A percentile compares a stretch with the other conserved stretches of the same genome.
phyloP scores from a whole-genome alignment of 805 yeast genomes.

The Starmerella bacillaris region DNA sequence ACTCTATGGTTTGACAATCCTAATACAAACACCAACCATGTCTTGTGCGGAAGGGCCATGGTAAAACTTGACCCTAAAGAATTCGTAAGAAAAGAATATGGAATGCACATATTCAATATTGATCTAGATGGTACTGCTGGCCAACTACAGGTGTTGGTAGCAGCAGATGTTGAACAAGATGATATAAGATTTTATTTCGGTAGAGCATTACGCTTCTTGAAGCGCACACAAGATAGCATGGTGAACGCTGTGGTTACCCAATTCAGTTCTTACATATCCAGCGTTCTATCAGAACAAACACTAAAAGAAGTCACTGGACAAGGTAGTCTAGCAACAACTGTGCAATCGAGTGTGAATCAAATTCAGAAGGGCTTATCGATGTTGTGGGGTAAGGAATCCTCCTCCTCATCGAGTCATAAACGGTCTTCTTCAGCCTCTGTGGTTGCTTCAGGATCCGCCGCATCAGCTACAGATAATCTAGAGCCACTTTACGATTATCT shows the following conservation, averaged over 20 bases:
- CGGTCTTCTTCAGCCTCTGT: not conserved
- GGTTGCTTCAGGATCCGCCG: constrained; percentile 3
- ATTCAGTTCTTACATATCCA: constrained; percentile 45
- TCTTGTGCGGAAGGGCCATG: constrained; percentile 46
- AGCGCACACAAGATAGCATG: constrained; percentile 47
- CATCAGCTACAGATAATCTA: constrained; percentile 43
- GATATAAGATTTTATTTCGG: constrained; percentile 75
- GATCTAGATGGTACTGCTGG: constrained; percentile 51
- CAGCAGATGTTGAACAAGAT: constrained; percentile 59
- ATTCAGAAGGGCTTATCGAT: constrained; percentile 13
- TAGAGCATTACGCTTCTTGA: constrained; percentile 46
- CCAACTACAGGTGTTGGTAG: constrained; percentile 41
- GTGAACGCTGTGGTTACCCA: constrained; percentile 55
- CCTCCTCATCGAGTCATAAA: not conserved
- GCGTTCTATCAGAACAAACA: constrained; percentile 38
- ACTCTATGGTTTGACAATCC: constrained; percentile 54
- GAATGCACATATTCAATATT: constrained; percentile 40
- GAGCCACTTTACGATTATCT: constrained; percentile 58
- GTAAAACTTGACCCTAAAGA: constrained; percentile 43
- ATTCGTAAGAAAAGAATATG: constrained; percentile 38
- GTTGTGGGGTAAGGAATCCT: constrained; percentile 21
- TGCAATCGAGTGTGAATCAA: constrained; percentile 17
- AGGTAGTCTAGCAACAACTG: constrained; percentile 7
- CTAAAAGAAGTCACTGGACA: constrained; percentile 29
- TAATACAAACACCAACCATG: constrained; percentile 32